Percentiles rank a stretch among this genome's conserved stretches.
These are phyloP conservation scores for Jamesozyma spencerorum DNA, from an alignment of 805 yeast species.

Conservation along the genomic window DNA sequence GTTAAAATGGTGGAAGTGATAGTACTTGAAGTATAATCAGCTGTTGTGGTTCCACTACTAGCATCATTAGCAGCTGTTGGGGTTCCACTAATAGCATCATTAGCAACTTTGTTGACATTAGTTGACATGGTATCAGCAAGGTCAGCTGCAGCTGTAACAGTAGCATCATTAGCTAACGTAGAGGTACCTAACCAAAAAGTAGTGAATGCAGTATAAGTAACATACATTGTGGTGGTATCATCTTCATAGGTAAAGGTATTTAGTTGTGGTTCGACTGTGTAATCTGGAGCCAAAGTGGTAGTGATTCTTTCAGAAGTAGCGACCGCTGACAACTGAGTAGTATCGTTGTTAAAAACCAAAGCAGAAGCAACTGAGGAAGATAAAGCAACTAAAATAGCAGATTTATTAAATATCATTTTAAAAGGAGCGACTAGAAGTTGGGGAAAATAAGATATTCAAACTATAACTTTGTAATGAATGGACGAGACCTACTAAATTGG, in stretches of 20 bases:
- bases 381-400: constrained; percentile 7
- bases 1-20: constrained; percentile 11
- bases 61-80: constrained; percentile 1
- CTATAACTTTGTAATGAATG: constrained; percentile 9
- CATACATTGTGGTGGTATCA: constrained; percentile 19
- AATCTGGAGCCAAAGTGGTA: constrained; percentile 16
- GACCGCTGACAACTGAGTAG: constrained; percentile 1
- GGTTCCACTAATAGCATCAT: background rate
- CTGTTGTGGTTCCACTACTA: constrained; percentile 8
- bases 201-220: constrained; percentile 18
- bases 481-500: constrained; percentile 15
- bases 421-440: constrained; percentile 8
- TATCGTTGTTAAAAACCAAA: constrained; percentile 11
- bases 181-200: constrained; percentile 16
- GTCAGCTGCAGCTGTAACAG: constrained; percentile 1
- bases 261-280: constrained; percentile 12
- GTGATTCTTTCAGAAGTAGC: constrained; percentile 5
- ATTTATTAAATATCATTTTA: constrained; percentile 8
- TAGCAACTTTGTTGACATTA: background rate
- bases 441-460: constrained; percentile 1
- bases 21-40: constrained; percentile 5
- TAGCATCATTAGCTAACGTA: background rate
- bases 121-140: background rate
- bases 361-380: constrained; percentile 12
- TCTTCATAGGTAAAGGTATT: constrained; percentile 16